These are phyloP conservation scores for Torulaspora delbrueckii DNA, from an alignment of 805 yeast species.

Conservation along the genomic window DNA sequence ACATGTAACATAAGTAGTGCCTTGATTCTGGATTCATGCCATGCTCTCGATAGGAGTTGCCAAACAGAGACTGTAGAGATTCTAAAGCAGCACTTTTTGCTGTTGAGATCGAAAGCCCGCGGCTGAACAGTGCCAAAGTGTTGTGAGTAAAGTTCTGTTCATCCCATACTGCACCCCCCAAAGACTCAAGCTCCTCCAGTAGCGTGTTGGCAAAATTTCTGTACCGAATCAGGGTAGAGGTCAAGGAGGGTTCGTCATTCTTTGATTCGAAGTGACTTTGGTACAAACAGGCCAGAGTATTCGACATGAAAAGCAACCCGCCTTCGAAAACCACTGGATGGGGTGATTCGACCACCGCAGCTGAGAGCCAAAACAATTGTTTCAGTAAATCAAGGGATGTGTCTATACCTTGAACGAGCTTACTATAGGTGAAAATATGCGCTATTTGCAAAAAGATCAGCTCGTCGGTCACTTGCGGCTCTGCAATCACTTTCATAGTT, in stretches of 20 bases:
- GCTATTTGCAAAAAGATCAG: conserved; percentile 33
- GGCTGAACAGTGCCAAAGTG: conserved; percentile 44
- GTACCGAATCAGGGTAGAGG: conserved; percentile 29
- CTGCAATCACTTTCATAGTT: conserved; percentile 35
- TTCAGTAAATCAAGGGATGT: conserved; percentile 31
- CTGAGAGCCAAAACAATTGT: conserved; percentile 39
- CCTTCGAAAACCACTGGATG: conserved; percentile 39
- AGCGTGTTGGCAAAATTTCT: conserved; percentile 39
- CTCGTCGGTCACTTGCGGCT: conserved; percentile 33
- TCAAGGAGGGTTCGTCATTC: conserved; percentile 28
- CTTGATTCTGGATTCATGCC: conserved; percentile 11
- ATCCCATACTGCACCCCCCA: conserved; percentile 39
- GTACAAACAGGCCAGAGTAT: conserved; percentile 33
- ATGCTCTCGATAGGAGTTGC: conserved; percentile 40
- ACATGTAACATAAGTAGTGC: conserved; percentile 29
- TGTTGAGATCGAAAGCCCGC: conserved; percentile 57
- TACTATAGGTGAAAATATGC: conserved; percentile 39
- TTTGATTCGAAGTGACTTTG: conserved; percentile 32
- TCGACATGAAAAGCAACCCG: conserved; percentile 38
- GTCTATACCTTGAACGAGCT: conserved; percentile 38
- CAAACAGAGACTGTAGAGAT: conserved; percentile 42
- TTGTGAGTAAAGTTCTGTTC: conserved; percentile 48
- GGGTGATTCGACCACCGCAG: conserved; percentile 33
- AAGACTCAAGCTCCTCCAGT: conserved; percentile 41
- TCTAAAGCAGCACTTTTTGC: conserved; percentile 47